A percentile compares a stretch with the other conserved stretches of the same genome.
Conservation (phyloP, 1,284 basidiomycete genomes). For the Wallemia ichthyophaga region DNA sequence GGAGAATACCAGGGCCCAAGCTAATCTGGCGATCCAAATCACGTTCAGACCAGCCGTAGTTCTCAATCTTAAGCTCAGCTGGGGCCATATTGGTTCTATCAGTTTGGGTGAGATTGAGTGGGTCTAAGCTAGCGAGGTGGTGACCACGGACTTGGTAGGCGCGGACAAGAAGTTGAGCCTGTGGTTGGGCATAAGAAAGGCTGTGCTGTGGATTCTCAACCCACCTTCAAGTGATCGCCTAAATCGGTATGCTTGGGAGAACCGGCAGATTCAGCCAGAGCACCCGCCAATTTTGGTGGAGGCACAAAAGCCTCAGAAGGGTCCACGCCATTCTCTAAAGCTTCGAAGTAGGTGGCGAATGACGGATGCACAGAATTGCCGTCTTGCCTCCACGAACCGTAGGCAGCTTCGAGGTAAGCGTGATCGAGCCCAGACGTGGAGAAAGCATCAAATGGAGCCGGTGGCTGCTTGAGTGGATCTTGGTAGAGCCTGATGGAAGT, state of each 20-base stretch:
- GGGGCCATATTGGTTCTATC: conserved; percentile 48
- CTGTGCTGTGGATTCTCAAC: not conserved
- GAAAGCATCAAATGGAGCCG: not conserved
- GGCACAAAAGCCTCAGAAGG: conserved; percentile 59
- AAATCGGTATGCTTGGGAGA: conserved; percentile 53
- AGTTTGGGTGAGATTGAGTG: conserved; percentile 66
- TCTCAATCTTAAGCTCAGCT: conserved; percentile 63
- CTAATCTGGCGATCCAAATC: conserved; percentile 29
- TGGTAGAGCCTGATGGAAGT: not conserved
- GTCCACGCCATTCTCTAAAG: conserved; percentile 61
- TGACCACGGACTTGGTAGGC: conserved; percentile 98
- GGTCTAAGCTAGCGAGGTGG: conserved; percentile 81
- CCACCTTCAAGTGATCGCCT: conserved; percentile 78
- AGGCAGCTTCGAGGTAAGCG: conserved; percentile 4
- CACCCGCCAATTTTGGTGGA: conserved; percentile 32
- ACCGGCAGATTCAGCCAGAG: conserved; percentile 37
- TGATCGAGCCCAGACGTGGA: not conserved
- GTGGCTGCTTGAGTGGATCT: not conserved
- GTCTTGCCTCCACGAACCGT: conserved; percentile 20
- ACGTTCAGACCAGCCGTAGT: conserved; percentile 69
- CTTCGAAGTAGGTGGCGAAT: conserved; percentile 85
- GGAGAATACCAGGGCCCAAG: conserved; percentile 81
- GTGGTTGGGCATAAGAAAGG: conserved; percentile 3
- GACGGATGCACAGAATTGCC: conserved; percentile 73
- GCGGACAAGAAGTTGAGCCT: conserved; percentile 86